Conservation (phyloP, 2,329 filamentous ascomycete genomes). For the Aspergillus sp. region DNA sequence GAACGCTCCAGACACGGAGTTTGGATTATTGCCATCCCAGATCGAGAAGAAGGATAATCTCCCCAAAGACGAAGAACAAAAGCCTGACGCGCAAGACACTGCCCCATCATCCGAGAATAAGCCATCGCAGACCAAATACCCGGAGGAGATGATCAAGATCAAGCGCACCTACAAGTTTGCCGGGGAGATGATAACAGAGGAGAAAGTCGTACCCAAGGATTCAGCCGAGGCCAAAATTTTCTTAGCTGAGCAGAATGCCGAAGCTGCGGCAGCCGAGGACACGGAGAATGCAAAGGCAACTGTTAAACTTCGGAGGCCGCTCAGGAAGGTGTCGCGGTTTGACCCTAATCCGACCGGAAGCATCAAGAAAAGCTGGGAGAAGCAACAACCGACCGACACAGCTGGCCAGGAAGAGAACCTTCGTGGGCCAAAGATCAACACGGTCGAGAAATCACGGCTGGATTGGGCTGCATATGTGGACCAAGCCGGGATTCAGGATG, state of each 20-base stretch:
- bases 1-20: slow-evolving; percentile 34
- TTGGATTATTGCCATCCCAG: slow-evolving; percentile 12
- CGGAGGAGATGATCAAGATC: slow-evolving; percentile 52
- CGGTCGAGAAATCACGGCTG: slow-evolving; percentile 63
- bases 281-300: slow-evolving; percentile 15
- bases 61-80: slow-evolving; percentile 8
- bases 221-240: slow-evolving; percentile 57
- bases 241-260: slow-evolving; percentile 34
- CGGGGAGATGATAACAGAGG: slow-evolving; percentile 53
- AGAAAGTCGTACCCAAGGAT: slow-evolving; percentile 51
- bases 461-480: slow-evolving; percentile 66
- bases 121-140: slow-evolving; percentile 11
- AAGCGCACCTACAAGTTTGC: slow-evolving; percentile 58
- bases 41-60: slow-evolving; percentile 14
- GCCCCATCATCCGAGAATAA: slow-evolving; percentile 9
- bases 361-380: slow-evolving; percentile 45
- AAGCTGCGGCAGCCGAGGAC: slow-evolving; percentile 13
- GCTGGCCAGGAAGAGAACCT: slow-evolving; percentile 27
- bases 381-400: slow-evolving; percentile 26
- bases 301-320: slow-evolving; percentile 35
- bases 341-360: slow-evolving; percentile 45
- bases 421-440: slow-evolving; percentile 60
- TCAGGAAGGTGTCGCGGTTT: slow-evolving; percentile 45
- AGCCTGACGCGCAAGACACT: slow-evolving; percentile 16
- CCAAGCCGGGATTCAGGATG: slow-evolving; percentile 58